A percentile compares a stretch with the other conserved stretches of the same genome.
These are phyloP conservation scores for Prunella vulgaris DNA, from an alignment of 257 asterid genomes.

Conservation along the genomic window DNA sequence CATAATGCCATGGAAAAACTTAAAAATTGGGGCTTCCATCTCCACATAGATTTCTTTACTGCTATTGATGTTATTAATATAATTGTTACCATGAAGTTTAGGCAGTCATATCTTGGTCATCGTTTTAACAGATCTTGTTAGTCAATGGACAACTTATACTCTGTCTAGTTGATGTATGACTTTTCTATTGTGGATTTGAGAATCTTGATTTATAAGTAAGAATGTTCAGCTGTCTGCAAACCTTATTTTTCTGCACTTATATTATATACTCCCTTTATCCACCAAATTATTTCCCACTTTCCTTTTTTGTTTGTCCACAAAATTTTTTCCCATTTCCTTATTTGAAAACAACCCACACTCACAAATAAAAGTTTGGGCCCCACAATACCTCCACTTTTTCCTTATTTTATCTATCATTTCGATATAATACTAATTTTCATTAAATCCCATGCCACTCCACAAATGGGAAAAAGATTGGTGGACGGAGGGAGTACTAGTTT, in stretches of 20 bases:
- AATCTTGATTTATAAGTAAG: not conserved
- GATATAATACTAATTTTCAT: too few relatives aligned
- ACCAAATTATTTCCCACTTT: too few relatives aligned
- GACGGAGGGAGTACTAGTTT: too few relatives aligned
- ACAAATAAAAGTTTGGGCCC: too few relatives aligned
- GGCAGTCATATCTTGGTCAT: not conserved
- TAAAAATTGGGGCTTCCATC: not conserved
- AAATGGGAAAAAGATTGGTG: too few relatives aligned
- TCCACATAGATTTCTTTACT: not conserved
- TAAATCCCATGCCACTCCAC: too few relatives aligned
- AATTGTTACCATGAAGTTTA: not conserved
- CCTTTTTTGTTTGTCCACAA: too few relatives aligned
- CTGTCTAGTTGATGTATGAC: not conserved
- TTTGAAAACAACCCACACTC: too few relatives aligned
- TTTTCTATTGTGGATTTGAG: not conserved
- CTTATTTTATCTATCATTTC: too few relatives aligned
- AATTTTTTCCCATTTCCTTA: too few relatives aligned
- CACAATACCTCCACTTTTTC: too few relatives aligned
- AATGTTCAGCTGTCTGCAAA: not conserved
- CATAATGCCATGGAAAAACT: not conserved
- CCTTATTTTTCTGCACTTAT: not conserved
- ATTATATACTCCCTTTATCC: too few relatives aligned
- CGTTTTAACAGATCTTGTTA: constrained; percentile 2
- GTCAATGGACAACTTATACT: not conserved
- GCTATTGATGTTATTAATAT: not conserved